Percentiles rank a stretch among this genome's conserved stretches.
Conservation (phyloP, 2,329 filamentous ascomycete genomes). For the Fusarium irregulare region DNA sequence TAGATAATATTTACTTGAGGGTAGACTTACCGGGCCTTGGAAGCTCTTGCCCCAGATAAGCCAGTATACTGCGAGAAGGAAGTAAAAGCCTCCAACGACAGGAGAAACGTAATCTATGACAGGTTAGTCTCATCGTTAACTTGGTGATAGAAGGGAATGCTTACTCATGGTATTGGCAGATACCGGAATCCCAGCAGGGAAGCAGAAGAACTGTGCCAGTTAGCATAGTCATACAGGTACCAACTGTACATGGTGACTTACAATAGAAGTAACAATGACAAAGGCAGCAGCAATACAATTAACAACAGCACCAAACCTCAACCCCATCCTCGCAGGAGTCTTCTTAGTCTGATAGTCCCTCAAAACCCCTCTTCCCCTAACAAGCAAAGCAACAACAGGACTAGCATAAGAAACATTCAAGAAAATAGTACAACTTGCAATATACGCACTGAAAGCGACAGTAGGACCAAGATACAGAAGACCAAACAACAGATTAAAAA, state of each 20-base stretch:
- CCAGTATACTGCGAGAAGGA: constrained; percentile 3
- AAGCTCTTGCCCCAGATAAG: background rate
- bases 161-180: constrained; percentile 18
- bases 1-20: accelerated
- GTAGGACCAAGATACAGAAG: constrained; percentile 33
- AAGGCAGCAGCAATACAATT: background rate
- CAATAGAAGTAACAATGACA: constrained; percentile 9
- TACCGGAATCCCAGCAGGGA: constrained; percentile 4
- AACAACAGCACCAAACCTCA: background rate
- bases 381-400: constrained; percentile 25
- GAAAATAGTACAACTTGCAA: constrained; percentile 36
- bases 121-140: background rate
- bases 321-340: constrained; percentile 9
- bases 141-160: accelerated
- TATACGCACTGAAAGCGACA: constrained; percentile 35
- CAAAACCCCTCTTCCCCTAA: constrained; percentile 4
- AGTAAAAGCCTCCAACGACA: constrained; percentile 9
- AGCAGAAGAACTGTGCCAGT: constrained; percentile 11
- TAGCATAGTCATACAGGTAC: background rate
- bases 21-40: constrained; percentile 9
- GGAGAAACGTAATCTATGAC: background rate
- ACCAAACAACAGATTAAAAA: constrained; percentile 35
- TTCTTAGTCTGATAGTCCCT: constrained; percentile 9
- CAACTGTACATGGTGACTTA: background rate
- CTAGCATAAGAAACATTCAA: constrained; percentile 34